These are phyloP conservation scores for Sugiyamaella floridensis DNA, from an alignment of 805 yeast genomes.

Conservation along the genomic window DNA sequence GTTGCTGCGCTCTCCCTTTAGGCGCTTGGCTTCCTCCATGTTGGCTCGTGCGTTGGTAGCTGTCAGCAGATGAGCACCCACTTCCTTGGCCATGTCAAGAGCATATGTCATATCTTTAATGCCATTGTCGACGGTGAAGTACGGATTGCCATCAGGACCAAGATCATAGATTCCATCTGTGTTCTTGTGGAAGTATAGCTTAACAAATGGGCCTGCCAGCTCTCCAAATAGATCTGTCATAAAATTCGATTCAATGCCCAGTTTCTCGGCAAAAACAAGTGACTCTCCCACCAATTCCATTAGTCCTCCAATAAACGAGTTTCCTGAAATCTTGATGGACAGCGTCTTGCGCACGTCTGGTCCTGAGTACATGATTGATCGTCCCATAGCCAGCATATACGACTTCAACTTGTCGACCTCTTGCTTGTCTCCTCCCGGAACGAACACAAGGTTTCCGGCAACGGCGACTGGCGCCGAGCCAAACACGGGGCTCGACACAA, in stretches of 20 bases:
- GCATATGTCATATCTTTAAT: conserved; percentile 25
- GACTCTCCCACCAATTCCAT: conserved; percentile 25
- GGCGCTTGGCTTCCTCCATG: conserved; percentile 15
- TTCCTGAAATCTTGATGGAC: conserved; percentile 25
- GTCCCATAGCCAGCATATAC: conserved; percentile 25
- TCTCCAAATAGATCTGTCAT: conserved; percentile 15
- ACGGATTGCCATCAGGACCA: conserved; percentile 18
- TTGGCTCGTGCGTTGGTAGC: conserved; percentile 19
- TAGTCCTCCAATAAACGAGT: conserved; percentile 24
- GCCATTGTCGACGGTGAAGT: conserved; percentile 22
- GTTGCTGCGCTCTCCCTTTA: conserved; percentile 17
- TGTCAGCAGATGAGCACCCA: conserved; percentile 18
- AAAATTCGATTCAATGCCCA: conserved; percentile 20
- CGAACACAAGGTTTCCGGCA: conserved; percentile 23
- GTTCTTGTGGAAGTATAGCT: conserved; percentile 16
- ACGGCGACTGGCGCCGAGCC: conserved; percentile 26
- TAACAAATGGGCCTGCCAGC: conserved; percentile 15
- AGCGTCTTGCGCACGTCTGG: conserved; percentile 23
- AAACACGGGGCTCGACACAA: conserved; percentile 26
- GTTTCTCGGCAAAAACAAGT: conserved; percentile 23
- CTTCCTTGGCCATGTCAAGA: conserved; percentile 18
- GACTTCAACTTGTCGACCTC: conserved; percentile 20
- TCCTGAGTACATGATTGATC: conserved; percentile 21
- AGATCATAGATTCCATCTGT: conserved; percentile 16
- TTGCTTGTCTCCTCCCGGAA: conserved; percentile 20